Conservation (phyloP, 2,329 filamentous ascomycete species). For the Sporothrix sp. region DNA sequence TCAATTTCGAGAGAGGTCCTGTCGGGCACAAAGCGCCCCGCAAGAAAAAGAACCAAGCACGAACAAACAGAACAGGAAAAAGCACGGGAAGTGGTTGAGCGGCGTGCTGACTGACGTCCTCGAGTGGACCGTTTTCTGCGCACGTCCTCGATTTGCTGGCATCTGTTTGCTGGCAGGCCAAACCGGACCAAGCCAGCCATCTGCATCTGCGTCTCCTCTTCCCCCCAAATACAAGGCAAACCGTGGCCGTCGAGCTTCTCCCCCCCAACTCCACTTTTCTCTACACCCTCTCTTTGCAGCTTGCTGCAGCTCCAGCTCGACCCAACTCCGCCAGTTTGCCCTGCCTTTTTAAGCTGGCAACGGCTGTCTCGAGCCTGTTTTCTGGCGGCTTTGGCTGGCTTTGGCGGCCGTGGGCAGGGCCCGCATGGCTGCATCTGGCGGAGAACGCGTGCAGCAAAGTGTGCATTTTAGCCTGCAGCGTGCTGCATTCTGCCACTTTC, state of each 20-base stretch:
- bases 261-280: neutral
- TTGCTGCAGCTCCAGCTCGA: neutral
- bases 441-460: neutral
- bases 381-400: neutral
- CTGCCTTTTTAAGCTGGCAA: neutral
- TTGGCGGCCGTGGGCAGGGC: neutral
- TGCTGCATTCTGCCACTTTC: neutral
- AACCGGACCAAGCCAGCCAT: neutral
- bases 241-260: no score
- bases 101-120: no score
- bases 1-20: neutral
- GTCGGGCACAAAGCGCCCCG: no score
- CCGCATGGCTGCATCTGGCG: conserved; percentile 7
- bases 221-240: no score
- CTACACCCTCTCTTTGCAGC: neutral
- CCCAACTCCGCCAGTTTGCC: conserved; percentile 4
- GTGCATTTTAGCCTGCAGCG: neutral
- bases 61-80: neutral
- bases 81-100: no score
- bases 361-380: no score
- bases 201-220: neutral
- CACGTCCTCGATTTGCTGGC: neutral
- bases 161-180: neutral
- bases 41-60: neutral
- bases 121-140: neutral